A percentile compares a stretch with the other conserved stretches of the same genome.
phyloP scores from a whole-genome alignment of 768 basidiomycete genomes.

The Boletus eberwhitei region DNA sequence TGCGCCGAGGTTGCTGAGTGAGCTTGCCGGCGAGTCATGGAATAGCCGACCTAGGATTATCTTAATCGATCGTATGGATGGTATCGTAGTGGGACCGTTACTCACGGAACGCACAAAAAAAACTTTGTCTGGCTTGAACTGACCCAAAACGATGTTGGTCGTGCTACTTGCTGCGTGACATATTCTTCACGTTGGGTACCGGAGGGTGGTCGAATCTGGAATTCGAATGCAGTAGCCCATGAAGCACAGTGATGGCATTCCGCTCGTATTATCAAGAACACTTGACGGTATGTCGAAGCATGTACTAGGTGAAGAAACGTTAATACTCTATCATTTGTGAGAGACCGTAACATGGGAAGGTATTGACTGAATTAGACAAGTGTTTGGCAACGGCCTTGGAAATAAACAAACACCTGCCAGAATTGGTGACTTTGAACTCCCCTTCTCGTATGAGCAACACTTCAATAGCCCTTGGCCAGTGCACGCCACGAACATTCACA shows the following conservation, averaged over 20 bases:
- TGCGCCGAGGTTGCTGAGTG: constrained; percentile 1
- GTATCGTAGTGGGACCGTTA: neutral
- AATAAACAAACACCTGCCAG: constrained; percentile 27
- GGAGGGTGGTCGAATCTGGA: too few species aligned
- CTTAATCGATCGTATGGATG: neutral
- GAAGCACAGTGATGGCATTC: neutral
- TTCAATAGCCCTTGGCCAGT: neutral
- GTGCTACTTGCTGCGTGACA: neutral
- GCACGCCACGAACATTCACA: constrained; percentile 6
- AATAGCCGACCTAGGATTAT: neutral
- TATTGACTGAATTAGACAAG: neutral
- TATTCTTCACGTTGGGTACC: neutral
- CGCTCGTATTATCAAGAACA: neutral
- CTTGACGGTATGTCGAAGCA: neutral
- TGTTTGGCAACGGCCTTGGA: constrained; percentile 30
- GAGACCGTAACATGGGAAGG: neutral
- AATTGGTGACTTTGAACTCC: constrained; percentile 5
- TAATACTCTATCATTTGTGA: too few species aligned
- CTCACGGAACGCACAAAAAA: neutral
- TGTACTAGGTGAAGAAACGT: neutral
- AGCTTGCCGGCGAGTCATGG: neutral
- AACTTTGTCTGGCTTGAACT: neutral
- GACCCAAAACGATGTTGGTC: neutral
- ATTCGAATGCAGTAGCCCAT: neutral
- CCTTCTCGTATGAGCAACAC: constrained; percentile 5